Percentiles rank a stretch among this genome's conserved stretches.
Conservation (phyloP, 768 basidiomycete genomes). For the Pleurotus djamor region DNA sequence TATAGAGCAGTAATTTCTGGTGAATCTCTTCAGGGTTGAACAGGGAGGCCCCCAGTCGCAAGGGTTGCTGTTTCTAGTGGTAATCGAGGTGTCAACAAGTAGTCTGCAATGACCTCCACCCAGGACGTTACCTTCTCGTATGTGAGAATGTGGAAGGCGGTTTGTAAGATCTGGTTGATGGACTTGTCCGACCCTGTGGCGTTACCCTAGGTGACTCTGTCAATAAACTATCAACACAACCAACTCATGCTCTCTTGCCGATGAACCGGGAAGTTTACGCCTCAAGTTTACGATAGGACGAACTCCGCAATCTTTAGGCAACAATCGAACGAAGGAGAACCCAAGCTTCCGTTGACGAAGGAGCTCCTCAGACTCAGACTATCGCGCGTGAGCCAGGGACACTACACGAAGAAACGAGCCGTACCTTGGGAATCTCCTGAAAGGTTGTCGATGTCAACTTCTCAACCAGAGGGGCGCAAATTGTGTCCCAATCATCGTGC, state of each 20-base stretch:
- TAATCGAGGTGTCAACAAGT: background rate
- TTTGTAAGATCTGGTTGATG: conserved; percentile 85
- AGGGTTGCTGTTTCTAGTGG: conserved; percentile 55
- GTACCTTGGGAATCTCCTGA: conserved; percentile 64
- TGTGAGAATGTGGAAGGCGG: conserved; percentile 83
- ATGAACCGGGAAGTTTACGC: conserved; percentile 36
- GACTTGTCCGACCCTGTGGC: conserved; percentile 43
- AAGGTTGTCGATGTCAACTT: conserved; percentile 74
- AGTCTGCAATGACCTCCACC: background rate
- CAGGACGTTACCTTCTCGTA: conserved; percentile 71
- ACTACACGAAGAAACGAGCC: conserved; percentile 10
- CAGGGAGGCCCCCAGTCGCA: conserved; percentile 77
- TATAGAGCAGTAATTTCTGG: conserved; percentile 67
- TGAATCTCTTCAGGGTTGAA: conserved; percentile 86
- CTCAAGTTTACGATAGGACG: conserved; percentile 92
- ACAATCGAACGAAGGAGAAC: conserved; percentile 81
- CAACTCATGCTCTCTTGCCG: background rate
- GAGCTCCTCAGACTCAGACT: conserved; percentile 67
- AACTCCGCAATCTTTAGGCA: conserved; percentile 95
- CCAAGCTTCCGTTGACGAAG: conserved; percentile 73
- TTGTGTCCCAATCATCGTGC: conserved; percentile 88
- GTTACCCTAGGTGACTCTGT: conserved; percentile 20
- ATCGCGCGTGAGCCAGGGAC: background rate
- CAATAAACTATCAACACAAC: too few species aligned
- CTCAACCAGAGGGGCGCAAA: conserved; percentile 81